Base-by-base conservation (phyloP, 2,329 filamentous ascomycete species). In the Monascus ruber region DNA sequence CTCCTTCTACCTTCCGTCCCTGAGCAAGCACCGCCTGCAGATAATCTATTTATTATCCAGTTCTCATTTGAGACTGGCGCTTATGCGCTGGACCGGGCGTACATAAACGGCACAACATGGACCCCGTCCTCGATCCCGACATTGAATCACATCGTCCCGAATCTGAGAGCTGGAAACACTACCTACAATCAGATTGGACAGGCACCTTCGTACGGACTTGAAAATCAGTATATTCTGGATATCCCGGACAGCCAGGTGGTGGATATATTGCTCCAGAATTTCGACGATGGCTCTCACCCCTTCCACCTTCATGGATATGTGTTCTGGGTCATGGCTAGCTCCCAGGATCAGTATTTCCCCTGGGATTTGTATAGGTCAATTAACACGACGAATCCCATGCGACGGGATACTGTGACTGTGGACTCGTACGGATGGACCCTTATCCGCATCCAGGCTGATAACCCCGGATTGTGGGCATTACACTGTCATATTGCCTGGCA, bases 281-380 rank as follows among this genome's bases (percentile, higher is more conserved):
- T 35, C 9, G 43, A 47, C 29, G 43, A 47, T 6, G 44, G 38
- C 17, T 47, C 54, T 6, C 64, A 66, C 39, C 62, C 63, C 1
- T 60, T 69, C 42, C 66, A 69, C 50, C 52, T 70, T 2, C 66
- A 70, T 52, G 66, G 66, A 6, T 66, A 70, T 47, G 64, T 70
- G 43, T 69, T 69, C 49, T 63, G 51, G 47, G 45, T 70, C 26
- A 47, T 69, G 7, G 51, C 58, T 27, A 34, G 35, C 6, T 42
- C 40, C 10, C 24, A 24, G n/a, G 27, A 36, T 24, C 33, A 39
- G 31, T 39, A 42, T 17, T 39, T 42, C 33, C 34, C 38, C 27
- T 42, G 37, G 25, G 26, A 27, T 17, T 28, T 33, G 8, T 42
- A 42, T 29, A 33, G 34, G 10, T 42, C 40, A 17, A 24, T 42